A percentile compares a stretch with the other conserved stretches of the same genome.
These are phyloP conservation scores for Cyberlindnera subsufficiens DNA, from an alignment of 805 yeast species.

Conservation along the genomic window DNA sequence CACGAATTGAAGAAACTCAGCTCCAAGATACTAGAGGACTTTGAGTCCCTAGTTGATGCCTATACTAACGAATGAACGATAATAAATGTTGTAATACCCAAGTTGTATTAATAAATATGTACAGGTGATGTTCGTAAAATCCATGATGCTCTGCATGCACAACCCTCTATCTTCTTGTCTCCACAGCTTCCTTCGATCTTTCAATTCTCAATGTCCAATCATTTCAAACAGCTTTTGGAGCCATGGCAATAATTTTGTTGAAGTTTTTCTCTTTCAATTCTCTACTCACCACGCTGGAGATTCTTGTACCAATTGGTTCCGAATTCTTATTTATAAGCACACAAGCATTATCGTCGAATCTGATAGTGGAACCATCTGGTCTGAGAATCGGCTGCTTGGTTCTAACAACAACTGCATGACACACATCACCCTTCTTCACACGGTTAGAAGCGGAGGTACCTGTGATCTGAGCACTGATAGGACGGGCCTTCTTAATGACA, in stretches of 20 bases:
- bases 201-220: neutral
- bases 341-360: slow-evolving; percentile 96
- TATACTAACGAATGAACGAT: neutral
- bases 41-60: neutral
- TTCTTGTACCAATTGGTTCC: slow-evolving; percentile 94
- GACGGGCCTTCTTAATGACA: slow-evolving; percentile 88
- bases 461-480: slow-evolving; percentile 61
- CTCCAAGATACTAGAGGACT: neutral
- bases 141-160: neutral
- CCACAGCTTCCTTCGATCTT: no score
- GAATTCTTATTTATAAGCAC: slow-evolving; percentile 87
- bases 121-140: slow-evolving; percentile 4
- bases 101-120: neutral
- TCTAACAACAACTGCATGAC: slow-evolving; percentile 93
- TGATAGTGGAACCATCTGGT: slow-evolving; percentile 78
- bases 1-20: neutral
- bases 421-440: slow-evolving; percentile 92
- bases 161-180: no score
- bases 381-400: slow-evolving; percentile 74
- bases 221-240: slow-evolving; percentile 67
- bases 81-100: neutral
- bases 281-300: slow-evolving; percentile 83
- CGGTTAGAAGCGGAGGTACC: slow-evolving; percentile 72
- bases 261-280: slow-evolving; percentile 80
- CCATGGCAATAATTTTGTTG: slow-evolving; percentile 82